phyloP scores from a whole-genome alignment of 2,329 filamentous ascomycete species.

The Massarina eburnea region DNA sequence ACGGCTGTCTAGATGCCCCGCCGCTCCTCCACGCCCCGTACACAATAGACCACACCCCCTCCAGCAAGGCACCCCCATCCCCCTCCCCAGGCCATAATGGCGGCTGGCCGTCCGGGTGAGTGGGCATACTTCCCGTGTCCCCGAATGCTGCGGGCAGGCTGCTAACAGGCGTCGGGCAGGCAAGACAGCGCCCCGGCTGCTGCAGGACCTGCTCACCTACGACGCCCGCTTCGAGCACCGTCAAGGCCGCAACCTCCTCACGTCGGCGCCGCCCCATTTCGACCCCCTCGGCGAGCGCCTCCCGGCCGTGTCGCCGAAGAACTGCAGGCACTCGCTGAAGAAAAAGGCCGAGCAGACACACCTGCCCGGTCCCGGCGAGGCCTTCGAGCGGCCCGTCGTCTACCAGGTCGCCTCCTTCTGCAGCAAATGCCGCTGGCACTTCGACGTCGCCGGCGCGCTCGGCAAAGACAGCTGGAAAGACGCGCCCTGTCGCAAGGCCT shows the following conservation, averaged over 20 bases:
- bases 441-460: constrained; percentile 60
- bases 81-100: constrained; percentile 15
- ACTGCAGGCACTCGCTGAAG: constrained; percentile 63
- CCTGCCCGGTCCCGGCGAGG: constrained; percentile 47
- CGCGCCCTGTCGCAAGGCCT: constrained; percentile 47
- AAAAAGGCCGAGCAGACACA: constrained; percentile 59
- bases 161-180: no score
- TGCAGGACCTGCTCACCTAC: constrained; percentile 55
- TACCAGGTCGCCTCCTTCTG: constrained; percentile 65
- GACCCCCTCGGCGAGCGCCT: constrained; percentile 32
- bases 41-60: no score
- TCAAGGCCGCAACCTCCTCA: constrained; percentile 58
- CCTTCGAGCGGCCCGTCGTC: constrained; percentile 42
- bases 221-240: constrained; percentile 51
- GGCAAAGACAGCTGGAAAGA: constrained; percentile 41
- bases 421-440: constrained; percentile 62
- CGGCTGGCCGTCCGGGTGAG: constrained; percentile 18
- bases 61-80: no score
- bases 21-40: no score
- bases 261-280: constrained; percentile 59
- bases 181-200: constrained; percentile 54
- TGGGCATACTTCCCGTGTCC: no score
- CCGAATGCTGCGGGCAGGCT: no score
- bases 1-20: no score
- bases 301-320: constrained; percentile 41